Evolutionary conservation across 2,329 filamentous ascomycete genomes (phyloP).

Genomic region (Tolypocladium album): DNA sequence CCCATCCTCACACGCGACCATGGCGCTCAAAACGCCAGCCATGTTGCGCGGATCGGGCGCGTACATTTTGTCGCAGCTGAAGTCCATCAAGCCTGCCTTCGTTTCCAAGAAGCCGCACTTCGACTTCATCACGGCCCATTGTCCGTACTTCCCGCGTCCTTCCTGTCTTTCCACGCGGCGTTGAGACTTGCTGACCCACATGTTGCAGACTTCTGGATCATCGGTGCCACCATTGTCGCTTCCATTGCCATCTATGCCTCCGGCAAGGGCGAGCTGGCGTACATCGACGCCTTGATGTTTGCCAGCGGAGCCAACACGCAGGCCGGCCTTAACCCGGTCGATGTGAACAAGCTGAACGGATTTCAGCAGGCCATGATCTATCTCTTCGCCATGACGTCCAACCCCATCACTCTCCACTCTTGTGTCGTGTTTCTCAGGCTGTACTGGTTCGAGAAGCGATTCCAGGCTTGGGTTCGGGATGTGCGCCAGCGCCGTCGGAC

Average conservation of each 20-base stretch:
- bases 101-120: slow-evolving; percentile 54
- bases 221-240: slow-evolving; percentile 59
- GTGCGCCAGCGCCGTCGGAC: slow-evolving; percentile 55
- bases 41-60: slow-evolving; percentile 23
- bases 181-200: slow-evolving; percentile 8
- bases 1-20: neutral
- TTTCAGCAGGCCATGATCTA: slow-evolving; percentile 68
- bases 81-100: slow-evolving; percentile 44
- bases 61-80: slow-evolving; percentile 30
- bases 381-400: slow-evolving; percentile 60
- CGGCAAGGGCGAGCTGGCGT: slow-evolving; percentile 48
- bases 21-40: neutral
- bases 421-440: slow-evolving; percentile 85
- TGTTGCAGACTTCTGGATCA: slow-evolving; percentile 63
- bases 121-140: slow-evolving; percentile 75
- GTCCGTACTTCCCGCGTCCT: slow-evolving; percentile 33
- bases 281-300: slow-evolving; percentile 85
- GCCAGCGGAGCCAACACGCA: slow-evolving; percentile 80
- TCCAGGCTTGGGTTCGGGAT: slow-evolving; percentile 72
- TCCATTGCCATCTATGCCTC: slow-evolving; percentile 66
- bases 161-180: neutral
- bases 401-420: slow-evolving; percentile 75
- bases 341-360: slow-evolving; percentile 56
- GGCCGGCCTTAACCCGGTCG: slow-evolving; percentile 77
- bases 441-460: slow-evolving; percentile 97